Evolutionary conservation across 805 yeast species (phyloP), one percentile per base, ranked within the genome.

Genomic region (Kluyveromyces dobzhanskii): DNA sequence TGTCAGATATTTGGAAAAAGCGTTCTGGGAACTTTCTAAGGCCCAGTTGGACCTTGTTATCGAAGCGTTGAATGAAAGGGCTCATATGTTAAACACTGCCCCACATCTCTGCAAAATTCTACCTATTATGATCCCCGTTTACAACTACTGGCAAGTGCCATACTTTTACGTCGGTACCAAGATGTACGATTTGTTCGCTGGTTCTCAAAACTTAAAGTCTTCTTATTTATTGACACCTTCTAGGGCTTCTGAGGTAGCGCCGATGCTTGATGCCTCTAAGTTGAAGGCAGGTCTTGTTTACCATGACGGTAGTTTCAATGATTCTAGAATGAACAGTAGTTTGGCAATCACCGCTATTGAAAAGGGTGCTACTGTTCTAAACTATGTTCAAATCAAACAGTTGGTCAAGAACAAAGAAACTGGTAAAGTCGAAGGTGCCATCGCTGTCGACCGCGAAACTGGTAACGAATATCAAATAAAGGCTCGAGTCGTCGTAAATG

Each of bases 101-200:
- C 97, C 97, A 35, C 96, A 90, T 63, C 74, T 88, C 50, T 78
- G 87, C 46, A 69, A 80, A 42, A 78, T 90, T 37, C 71, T 88
- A 50, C 97, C 97, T 27, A 88, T 88, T 53, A 77, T 86, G 82
- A 85, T 88, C 53, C 97, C 97, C n/a, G 88, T 88, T 42, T 88
- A 90, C 71, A 78, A 78, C 56, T 85, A 85, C 75, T 88, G 96
- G 96, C 95, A 87, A 69, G 75, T 85, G 39, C 97, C 97, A 32
- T 88, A 88, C 68, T 86, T 83, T 68, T 88, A 82, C 66, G 79
- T 75, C 30, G 97, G 97, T 44, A 84, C 92, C 58, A 83, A 86
- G 63, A 70, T 82, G 75, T 88, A 88, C 66, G 97, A 88, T 64
- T 66, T 88, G 64, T 81, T 90, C 58, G 96, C 97, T 29, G 97